These are phyloP conservation scores for Pseudogymnoascus sp. DNA, from an alignment of 2,329 filamentous ascomycete genomes.

Conservation along the genomic window DNA sequence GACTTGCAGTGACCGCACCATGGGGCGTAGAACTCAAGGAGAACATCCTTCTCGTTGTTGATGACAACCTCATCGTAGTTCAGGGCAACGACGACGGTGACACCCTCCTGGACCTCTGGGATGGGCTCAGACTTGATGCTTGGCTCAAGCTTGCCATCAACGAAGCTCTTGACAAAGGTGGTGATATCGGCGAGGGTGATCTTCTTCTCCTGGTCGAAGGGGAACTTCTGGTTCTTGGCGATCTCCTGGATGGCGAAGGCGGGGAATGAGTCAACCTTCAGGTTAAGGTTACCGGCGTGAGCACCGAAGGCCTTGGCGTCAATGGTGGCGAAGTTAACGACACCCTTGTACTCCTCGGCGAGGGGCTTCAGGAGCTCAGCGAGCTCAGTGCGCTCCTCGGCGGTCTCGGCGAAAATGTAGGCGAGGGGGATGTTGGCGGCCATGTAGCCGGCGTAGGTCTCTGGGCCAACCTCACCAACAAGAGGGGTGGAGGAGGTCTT, in stretches of 20 bases:
- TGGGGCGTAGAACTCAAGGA: slow-evolving; percentile 97
- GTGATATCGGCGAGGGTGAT: slow-evolving; percentile 64
- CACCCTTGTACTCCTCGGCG: slow-evolving; percentile 86
- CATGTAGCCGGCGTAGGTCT: slow-evolving; percentile 96
- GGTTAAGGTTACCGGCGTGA: slow-evolving; percentile 94
- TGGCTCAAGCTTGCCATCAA: slow-evolving; percentile 80
- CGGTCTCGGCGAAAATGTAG: slow-evolving; percentile 93
- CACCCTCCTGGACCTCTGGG: slow-evolving; percentile 87
- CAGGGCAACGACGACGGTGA: slow-evolving; percentile 84
- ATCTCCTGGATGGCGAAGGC: slow-evolving; percentile 97
- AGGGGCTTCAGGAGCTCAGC: slow-evolving; percentile 72
- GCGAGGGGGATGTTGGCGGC: slow-evolving; percentile 82
- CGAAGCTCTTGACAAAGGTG: slow-evolving; percentile 79
- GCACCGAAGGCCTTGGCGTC: slow-evolving; percentile 91
- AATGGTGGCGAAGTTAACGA: slow-evolving; percentile 96
- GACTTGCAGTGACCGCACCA: slow-evolving; percentile 99
- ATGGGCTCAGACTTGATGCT: slow-evolving; percentile 98
- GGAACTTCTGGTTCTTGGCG: slow-evolving; percentile 94
- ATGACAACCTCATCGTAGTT: slow-evolving; percentile 88
- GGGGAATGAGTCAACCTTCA: slow-evolving; percentile 90
- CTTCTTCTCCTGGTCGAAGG: slow-evolving; percentile 77
- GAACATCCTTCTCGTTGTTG: slow-evolving; percentile 91
- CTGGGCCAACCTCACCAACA: slow-evolving; percentile 91
- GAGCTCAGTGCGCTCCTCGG: slow-evolving; percentile 79
- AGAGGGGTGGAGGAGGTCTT: slow-evolving; percentile 81